These are phyloP conservation scores for Aspergillus ellipticus DNA, from an alignment of 495 filamentous ascomycete genomes.

Conservation along the genomic window DNA sequence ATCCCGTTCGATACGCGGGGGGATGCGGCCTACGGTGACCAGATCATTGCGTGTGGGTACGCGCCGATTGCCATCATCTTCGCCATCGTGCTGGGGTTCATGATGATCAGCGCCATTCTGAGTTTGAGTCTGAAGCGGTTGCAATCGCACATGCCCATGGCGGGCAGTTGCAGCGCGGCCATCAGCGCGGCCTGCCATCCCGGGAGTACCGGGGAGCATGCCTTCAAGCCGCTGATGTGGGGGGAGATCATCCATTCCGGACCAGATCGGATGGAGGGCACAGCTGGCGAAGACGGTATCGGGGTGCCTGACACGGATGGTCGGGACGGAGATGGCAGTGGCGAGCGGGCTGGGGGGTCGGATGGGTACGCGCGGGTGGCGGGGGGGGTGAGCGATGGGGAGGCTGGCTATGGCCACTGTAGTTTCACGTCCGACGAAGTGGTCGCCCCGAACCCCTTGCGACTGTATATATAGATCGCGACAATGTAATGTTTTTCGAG, in stretches of 20 bases:
- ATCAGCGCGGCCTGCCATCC: constrained; percentile 46
- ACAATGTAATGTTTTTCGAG: no score
- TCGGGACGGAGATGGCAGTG: background rate
- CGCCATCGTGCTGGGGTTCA: background rate
- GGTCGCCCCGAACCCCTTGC: background rate
- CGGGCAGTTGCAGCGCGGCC: constrained; percentile 28
- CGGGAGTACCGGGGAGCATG: background rate
- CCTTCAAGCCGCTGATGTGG: constrained; percentile 18
- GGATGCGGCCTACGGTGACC: background rate
- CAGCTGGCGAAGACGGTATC: no score
- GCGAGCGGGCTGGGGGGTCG: background rate
- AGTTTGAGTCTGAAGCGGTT: constrained; percentile 1
- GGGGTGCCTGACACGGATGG: background rate
- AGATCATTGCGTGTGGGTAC: constrained; percentile 10
- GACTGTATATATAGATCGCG: background rate
- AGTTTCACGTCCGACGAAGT: constrained; percentile 9
- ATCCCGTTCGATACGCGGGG: constrained; percentile 4
- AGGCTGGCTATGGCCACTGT: constrained; percentile 4
- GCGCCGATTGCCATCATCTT: constrained; percentile 8
- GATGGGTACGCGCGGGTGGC: background rate
- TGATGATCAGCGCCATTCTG: background rate
- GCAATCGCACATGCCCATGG: constrained; percentile 29
- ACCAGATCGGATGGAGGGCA: background rate
- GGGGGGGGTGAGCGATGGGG: background rate
- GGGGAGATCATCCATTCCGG: constrained; percentile 9